Evolutionary conservation across 257 asterid species (phyloP).

Genomic region (Penstemon newberryi): DNA sequence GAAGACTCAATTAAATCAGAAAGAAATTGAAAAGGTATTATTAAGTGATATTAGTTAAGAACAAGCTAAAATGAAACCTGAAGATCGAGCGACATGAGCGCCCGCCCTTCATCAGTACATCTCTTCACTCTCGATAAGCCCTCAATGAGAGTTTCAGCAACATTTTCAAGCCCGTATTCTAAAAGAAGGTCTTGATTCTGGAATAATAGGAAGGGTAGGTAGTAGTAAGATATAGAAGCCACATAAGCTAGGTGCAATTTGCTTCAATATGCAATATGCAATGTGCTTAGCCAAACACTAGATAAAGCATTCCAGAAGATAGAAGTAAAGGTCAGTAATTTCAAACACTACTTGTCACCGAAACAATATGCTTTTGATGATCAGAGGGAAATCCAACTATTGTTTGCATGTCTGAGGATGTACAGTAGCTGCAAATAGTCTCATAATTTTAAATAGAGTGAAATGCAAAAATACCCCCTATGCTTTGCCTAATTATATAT

Average conservation of each 20-base stretch:
- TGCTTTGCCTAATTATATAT: no score
- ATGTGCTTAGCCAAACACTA: neutral
- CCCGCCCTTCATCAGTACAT: constrained; percentile 98
- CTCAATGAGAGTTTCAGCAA: constrained; percentile 86
- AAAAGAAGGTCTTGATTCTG: constrained; percentile 90
- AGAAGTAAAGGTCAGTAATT: neutral
- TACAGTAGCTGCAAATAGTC: neutral
- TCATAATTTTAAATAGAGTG: neutral
- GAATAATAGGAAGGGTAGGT: constrained; percentile 23
- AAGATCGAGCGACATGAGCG: constrained; percentile 97
- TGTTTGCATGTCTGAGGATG: constrained; percentile 2
- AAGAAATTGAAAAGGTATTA: constrained; percentile 1
- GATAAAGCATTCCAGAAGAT: neutral
- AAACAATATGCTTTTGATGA: neutral
- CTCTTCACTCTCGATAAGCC: constrained; percentile 93
- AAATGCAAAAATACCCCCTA: no score
- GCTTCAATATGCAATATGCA: neutral
- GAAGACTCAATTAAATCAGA: constrained; percentile 21
- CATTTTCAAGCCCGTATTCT: constrained; percentile 87
- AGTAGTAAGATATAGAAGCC: constrained; percentile 20
- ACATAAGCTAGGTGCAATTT: constrained; percentile 2
- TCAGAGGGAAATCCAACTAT: neutral
- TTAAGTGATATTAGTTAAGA: constrained; percentile 5
- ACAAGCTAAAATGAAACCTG: constrained; percentile 57
- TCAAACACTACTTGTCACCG: neutral